Base-by-base conservation (phyloP, 768 basidiomycete genomes). In the Boletus huronensis region DNA sequence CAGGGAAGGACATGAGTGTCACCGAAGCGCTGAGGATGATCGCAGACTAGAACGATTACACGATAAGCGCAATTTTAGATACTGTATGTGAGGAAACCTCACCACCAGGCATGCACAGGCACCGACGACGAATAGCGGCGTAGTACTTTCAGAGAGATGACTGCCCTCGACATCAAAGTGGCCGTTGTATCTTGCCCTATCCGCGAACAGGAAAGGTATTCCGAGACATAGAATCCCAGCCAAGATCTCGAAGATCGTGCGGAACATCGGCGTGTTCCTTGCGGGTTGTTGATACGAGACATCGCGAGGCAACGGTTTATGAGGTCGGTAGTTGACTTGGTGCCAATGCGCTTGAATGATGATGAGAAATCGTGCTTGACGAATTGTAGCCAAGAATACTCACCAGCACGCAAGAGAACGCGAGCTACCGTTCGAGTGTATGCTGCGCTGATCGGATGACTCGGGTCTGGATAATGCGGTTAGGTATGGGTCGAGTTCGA, bases 11-110 rank as follows among this genome's bases (percentile, higher is more conserved):
- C 66, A 93, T 79, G 72, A 91, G 84, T 26, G 88, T 90, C 53
- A 90, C 86, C 38, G 89, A 88, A 31, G 88, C 85, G 60, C 90
- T 90, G 54, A 92, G 74, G 23, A 91, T 78, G 54, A 91, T 79
- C 28, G 90, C 90, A 62, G 89, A 88, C 90, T 92, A 68, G 35
- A 50, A 41, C 8, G 29, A 14, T 3, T 5, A 10, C 7, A 60
- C 17, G 41, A 46, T 64, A 29, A 61, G 54, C 19, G 1, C 17
- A 6, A 19, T 2, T 14, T 54, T 35, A 29, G 48, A 29, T 41
- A 31, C 44, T n/a, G 2, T 6, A 29, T 44, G 38, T 29, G 38
- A 10, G 21, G 23, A 48, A 45, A 50, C 74, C 84, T 74, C 69
- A 85, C 86, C 64, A 83, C 78, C 11, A 87, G 69, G 55, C 82